These are phyloP conservation scores for rapeseed (Brassica napus) DNA, from an alignment of 345 rosid genomes.

Conservation along the genomic window DNA sequence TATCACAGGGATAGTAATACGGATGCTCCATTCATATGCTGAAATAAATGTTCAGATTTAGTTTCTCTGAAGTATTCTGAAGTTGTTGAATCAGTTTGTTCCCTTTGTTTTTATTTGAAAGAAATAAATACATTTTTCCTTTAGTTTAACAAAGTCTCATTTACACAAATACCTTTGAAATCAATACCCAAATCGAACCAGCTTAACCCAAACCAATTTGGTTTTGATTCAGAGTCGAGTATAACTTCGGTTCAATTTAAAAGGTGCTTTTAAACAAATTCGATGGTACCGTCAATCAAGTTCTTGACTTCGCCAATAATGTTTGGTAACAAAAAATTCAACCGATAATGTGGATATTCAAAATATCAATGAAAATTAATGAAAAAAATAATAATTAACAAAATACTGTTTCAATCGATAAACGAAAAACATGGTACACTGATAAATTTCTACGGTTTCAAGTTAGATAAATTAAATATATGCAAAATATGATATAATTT, in stretches of 20 bases:
- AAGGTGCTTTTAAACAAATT: not conserved
- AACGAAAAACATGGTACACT: too few species aligned
- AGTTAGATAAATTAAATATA: too few species aligned
- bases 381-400: too few species aligned
- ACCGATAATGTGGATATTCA: too few species aligned
- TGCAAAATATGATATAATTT: too few species aligned
- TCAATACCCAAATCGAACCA: not conserved
- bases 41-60: not conserved
- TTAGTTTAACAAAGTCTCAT: not conserved
- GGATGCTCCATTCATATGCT: slow-evolving; percentile 50
- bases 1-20: slow-evolving; percentile 60
- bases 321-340: not conserved
- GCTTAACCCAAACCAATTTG: not conserved
- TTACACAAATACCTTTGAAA: not conserved
- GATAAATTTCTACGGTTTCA: too few species aligned
- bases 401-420: too few species aligned
- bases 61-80: not conserved
- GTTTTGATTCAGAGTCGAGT: not conserved
- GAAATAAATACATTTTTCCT: too few species aligned
- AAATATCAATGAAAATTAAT: too few species aligned
- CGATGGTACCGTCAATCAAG: not conserved
- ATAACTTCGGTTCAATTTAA: not conserved
- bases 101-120: too few species aligned
- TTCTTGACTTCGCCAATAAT: not conserved
- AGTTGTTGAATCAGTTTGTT: not conserved